Base-by-base conservation (phyloP, 1,284 basidiomycete species). In the Ganoderma leucocontextum region DNA sequence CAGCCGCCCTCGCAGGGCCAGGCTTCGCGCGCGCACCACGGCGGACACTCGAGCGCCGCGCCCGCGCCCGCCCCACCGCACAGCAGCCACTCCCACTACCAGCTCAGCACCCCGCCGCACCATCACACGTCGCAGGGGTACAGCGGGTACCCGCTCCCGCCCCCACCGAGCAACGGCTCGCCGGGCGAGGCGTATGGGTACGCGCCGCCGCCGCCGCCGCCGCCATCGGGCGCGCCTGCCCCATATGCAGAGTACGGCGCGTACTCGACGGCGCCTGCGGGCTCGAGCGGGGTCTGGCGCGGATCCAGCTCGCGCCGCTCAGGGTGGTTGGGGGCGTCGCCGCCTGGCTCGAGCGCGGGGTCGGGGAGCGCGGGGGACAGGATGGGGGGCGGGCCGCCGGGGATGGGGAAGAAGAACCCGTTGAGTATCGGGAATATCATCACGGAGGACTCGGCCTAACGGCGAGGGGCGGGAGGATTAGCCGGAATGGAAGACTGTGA, bases 381-480 rank as follows among this genome's bases (percentile, higher is more conserved):
- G 74, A 68, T 75, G 68, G 71, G 52, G 10, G 65, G 62, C 70
- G 62, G 66, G 44, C 44, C 44, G 44, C 44, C 22, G 36, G 57
- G 74, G 47, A 49, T 49, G 47, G 78, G 74, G 76, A 80, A 81
- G 72, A 78, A 76, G 80, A 92, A 91, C 72, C 86, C 86, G 72
- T 76, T 92, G 82, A 91, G 89, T 73, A 92, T 93, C 71, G 89
- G 90, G 72, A 91, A 86, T 75, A 92, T 93, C 71, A 89, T 92
- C 69, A 87, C 88, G 60, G 88, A 86, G 62, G 84, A 86, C 55
- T 72, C 73, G 44, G 64, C 64, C 38, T 75, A 44, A 25, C 44
- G n/a, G 41, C 13, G 41, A 6, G 13, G 55, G 38, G 33, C 13
- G 15, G 29, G 47, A 25, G 22, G 17, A 22, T 15, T 1, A 13